A percentile compares a stretch with the other conserved stretches of the same genome.
Conservation (phyloP, 2,329 filamentous ascomycete species). For the Neocucurbitaria cava region DNA sequence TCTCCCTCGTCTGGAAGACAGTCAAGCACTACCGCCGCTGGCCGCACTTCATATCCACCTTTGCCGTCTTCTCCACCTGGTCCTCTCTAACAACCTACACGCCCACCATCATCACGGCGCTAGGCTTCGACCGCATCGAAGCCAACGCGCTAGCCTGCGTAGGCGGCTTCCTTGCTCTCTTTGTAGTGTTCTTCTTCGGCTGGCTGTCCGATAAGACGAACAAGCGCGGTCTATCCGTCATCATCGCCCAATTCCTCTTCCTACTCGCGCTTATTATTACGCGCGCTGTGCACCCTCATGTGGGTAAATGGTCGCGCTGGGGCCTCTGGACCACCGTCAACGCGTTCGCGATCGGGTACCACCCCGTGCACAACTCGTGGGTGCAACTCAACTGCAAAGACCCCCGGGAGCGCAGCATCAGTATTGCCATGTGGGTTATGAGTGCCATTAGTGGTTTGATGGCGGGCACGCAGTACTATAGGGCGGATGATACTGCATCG, state of each 20-base stretch:
- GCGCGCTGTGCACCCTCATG: constrained; percentile 51
- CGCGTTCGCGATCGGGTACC: constrained; percentile 60
- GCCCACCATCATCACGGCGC: constrained; percentile 51
- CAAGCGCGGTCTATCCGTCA: constrained; percentile 53
- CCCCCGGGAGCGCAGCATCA: constrained; percentile 57
- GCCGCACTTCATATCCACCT: constrained; percentile 57
- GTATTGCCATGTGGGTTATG: constrained; percentile 61
- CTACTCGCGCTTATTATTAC: constrained; percentile 54
- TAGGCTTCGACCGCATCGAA: constrained; percentile 55
- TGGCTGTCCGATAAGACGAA: constrained; percentile 58
- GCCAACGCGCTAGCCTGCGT: constrained; percentile 58
- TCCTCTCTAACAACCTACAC: constrained; percentile 61
- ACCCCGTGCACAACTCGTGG: constrained; percentile 63
- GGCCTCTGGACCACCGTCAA: constrained; percentile 62
- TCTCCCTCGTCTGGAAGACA: constrained; percentile 53
- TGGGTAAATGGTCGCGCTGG: constrained; percentile 58
- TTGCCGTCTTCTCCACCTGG: constrained; percentile 62
- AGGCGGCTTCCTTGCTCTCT: constrained; percentile 54
- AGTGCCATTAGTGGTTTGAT: constrained; percentile 59
- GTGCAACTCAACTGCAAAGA: constrained; percentile 60
- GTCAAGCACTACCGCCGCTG: constrained; percentile 56
- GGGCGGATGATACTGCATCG: constrained; percentile 51
- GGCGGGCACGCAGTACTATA: constrained; percentile 61
- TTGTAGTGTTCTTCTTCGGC: constrained; percentile 58
- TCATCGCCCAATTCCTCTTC: constrained; percentile 55